These are phyloP conservation scores for Fraxinus ornus DNA, from an alignment of 305 asterid genomes.

Conservation along the genomic window DNA sequence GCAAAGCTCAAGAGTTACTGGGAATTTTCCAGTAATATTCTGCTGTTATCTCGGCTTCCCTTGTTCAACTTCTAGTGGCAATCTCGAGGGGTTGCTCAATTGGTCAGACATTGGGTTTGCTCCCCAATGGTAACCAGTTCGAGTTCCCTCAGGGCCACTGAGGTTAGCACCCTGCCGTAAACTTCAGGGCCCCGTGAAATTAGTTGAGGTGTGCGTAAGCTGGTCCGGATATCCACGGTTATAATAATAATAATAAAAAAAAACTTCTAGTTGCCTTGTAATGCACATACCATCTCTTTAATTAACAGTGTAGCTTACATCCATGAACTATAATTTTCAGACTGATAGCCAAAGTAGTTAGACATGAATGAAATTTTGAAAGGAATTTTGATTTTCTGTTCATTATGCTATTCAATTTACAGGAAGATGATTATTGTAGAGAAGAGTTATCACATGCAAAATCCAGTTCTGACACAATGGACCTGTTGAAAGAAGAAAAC, in stretches of 20 bases:
- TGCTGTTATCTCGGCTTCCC: not conserved
- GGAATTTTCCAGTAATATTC: not conserved
- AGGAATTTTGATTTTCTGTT: conserved; percentile 3
- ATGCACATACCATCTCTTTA: not conserved
- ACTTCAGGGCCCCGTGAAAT: too few relatives aligned
- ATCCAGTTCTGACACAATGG: conserved; percentile 34
- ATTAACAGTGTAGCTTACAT: conserved; percentile 7
- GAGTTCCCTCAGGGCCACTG: too few relatives aligned
- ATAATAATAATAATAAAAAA: too few relatives aligned
- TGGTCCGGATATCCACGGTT: too few relatives aligned
- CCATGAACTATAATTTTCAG: conserved; percentile 6
- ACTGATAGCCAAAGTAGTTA: not conserved
- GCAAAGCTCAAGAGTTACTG: not conserved
- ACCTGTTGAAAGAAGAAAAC: conserved; percentile 70
- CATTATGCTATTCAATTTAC: conserved; percentile 28
- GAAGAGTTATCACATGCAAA: conserved; percentile 32
- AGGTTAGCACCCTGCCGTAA: too few relatives aligned
- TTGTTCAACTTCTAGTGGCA: not conserved
- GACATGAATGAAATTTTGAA: not conserved
- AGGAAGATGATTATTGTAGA: conserved; percentile 37
- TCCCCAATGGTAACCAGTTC: too few relatives aligned
- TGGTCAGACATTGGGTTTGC: too few relatives aligned
- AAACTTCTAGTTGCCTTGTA: not conserved
- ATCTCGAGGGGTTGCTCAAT: too few relatives aligned
- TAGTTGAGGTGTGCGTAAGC: too few relatives aligned